A percentile compares a stretch with the other conserved stretches of the same genome.
These are phyloP conservation scores for Aureobasidium musti DNA, from an alignment of 2,329 filamentous ascomycete genomes.

Conservation along the genomic window DNA sequence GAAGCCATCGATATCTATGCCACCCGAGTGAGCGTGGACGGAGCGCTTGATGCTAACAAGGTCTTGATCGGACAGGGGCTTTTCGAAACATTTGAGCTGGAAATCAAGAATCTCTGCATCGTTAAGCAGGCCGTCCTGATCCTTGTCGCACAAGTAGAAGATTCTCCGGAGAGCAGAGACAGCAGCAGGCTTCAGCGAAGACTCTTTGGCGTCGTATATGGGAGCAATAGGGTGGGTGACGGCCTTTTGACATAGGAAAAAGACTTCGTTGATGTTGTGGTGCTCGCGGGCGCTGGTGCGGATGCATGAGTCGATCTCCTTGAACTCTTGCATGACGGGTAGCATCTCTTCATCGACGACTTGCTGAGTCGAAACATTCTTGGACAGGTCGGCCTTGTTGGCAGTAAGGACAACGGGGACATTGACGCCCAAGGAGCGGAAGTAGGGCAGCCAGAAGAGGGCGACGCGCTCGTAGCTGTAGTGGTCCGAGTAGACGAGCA, in stretches of 20 bases:
- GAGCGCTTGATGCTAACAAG: slow-evolving; percentile 88
- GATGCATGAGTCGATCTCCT: slow-evolving; percentile 98
- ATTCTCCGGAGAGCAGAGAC: slow-evolving; percentile 83
- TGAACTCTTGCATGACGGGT: slow-evolving; percentile 97
- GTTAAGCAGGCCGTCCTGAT: slow-evolving; percentile 89
- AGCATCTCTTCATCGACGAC: slow-evolving; percentile 97
- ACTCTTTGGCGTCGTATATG: slow-evolving; percentile 93
- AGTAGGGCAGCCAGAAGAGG: slow-evolving; percentile 98
- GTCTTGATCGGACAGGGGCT: slow-evolving; percentile 76
- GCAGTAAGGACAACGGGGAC: slow-evolving; percentile 95
- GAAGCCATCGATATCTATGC: slow-evolving; percentile 82
- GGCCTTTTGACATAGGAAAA: slow-evolving; percentile 97
- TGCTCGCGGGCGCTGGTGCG: slow-evolving; percentile 89
- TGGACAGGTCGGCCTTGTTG: slow-evolving; percentile 90
- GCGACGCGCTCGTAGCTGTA: slow-evolving; percentile 98
- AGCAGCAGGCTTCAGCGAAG: slow-evolving; percentile 80
- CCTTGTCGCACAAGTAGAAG: slow-evolving; percentile 94
- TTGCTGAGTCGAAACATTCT: slow-evolving; percentile 73
- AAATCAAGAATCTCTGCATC: slow-evolving; percentile 90
- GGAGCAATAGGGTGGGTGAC: slow-evolving; percentile 97
- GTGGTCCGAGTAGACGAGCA: slow-evolving; percentile 96
- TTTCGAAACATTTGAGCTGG: slow-evolving; percentile 88
- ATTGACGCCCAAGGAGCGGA: slow-evolving; percentile 96
- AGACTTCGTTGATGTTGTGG: slow-evolving; percentile 89
- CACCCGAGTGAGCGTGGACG: slow-evolving; percentile 58